phyloP scores from a whole-genome alignment of 805 yeast genomes.

The Barnettozyma sp. region DNA sequence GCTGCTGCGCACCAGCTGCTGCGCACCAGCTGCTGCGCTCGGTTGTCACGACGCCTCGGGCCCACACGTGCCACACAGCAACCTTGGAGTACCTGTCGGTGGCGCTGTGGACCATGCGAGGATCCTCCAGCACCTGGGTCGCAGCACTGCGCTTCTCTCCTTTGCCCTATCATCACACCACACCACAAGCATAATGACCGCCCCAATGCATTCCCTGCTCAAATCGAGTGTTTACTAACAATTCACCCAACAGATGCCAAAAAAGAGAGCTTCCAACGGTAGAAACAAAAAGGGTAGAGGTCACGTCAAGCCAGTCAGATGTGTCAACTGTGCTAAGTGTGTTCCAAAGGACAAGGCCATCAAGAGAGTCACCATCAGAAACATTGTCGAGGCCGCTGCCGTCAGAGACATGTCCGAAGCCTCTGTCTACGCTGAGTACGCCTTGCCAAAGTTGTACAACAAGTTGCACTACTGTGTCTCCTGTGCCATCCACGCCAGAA shows the following conservation, averaged over 20 bases:
- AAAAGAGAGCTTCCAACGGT: constrained; percentile 99
- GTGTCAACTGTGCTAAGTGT: constrained; percentile 99
- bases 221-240: too few relatives aligned
- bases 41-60: too few relatives aligned
- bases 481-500: constrained; percentile 99
- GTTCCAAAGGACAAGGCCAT: constrained; percentile 99
- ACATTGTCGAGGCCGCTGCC: constrained; percentile 99
- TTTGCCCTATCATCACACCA: too few relatives aligned
- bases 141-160: too few relatives aligned
- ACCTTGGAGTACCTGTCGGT: too few relatives aligned
- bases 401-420: constrained; percentile 99
- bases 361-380: constrained; percentile 99
- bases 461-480: constrained; percentile 99
- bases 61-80: too few relatives aligned
- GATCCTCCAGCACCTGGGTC: too few relatives aligned
- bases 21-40: too few relatives aligned
- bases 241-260: constrained; percentile 66
- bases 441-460: constrained; percentile 99
- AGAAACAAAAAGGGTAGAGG: constrained; percentile 99
- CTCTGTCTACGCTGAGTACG: constrained; percentile 98
- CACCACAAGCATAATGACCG: too few relatives aligned
- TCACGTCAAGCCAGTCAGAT: constrained; percentile 99
- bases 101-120: too few relatives aligned
- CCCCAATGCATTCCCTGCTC: too few relatives aligned
- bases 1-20: too few relatives aligned